Conservation (phyloP, 352 stramenopile species). For the Albugo laibachii region DNA sequence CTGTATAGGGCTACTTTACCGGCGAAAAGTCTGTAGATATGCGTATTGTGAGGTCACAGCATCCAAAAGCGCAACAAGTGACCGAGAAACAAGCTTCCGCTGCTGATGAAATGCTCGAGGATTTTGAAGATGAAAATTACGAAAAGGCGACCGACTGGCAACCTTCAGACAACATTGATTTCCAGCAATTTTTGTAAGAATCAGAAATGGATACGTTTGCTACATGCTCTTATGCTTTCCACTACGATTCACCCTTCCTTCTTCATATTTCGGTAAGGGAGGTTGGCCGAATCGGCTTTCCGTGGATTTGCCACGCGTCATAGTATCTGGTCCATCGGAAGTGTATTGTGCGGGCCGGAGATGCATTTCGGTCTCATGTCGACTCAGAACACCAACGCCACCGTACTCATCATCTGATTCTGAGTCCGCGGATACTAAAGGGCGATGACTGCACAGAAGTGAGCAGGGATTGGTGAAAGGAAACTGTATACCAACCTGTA, state of each 20-base stretch:
- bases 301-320: no score
- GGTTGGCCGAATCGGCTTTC: no score
- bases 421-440: slow-evolving; percentile 44
- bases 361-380: slow-evolving; percentile 1
- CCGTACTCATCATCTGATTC: slow-evolving; percentile 39
- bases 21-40: slow-evolving; percentile 57
- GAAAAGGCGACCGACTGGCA: slow-evolving; percentile 16
- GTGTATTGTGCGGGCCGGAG: neutral
- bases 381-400: slow-evolving; percentile 3
- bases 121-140: slow-evolving; percentile 55
- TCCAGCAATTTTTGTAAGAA: slow-evolving; percentile 26
- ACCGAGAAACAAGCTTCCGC: slow-evolving; percentile 24
- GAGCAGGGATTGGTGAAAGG: neutral
- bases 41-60: slow-evolving; percentile 13
- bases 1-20: slow-evolving; percentile 48
- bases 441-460: slow-evolving; percentile 24
- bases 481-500: slow-evolving; percentile 22
- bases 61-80: slow-evolving; percentile 9
- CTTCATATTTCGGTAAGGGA: no score
- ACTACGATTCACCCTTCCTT: no score
- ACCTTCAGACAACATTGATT: slow-evolving; percentile 54
- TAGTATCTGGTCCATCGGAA: no score
- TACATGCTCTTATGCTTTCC: no score
- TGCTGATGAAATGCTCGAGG: slow-evolving; percentile 61
- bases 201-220: slow-evolving; percentile 4